Conservation (phyloP, 1,139 yeast genomes). For the Pichia norvegensis region DNA sequence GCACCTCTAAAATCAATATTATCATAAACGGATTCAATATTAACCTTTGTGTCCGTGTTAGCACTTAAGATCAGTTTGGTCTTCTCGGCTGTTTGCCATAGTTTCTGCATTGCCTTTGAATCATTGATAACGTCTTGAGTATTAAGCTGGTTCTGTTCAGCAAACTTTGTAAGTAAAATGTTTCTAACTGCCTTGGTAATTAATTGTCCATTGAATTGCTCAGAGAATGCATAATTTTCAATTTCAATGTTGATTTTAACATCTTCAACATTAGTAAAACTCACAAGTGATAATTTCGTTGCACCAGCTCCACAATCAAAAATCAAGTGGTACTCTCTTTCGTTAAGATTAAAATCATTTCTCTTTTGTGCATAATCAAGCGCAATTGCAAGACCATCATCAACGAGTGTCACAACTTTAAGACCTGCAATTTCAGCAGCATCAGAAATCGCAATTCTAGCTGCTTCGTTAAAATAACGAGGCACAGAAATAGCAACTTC, state of each 20-base stretch:
- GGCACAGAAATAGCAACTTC: slow-evolving; percentile 78
- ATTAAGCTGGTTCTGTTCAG: slow-evolving; percentile 24
- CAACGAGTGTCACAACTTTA: slow-evolving; percentile 59
- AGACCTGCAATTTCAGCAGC: slow-evolving; percentile 68
- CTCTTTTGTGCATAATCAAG: slow-evolving; percentile 59
- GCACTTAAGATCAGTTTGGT: slow-evolving; percentile 84
- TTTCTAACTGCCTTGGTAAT: slow-evolving; percentile 62
- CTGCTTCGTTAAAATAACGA: slow-evolving; percentile 54
- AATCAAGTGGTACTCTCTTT: slow-evolving; percentile 56
- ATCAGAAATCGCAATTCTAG: slow-evolving; percentile 66
- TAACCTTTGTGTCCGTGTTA: slow-evolving; percentile 64
- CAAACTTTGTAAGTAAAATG: slow-evolving; percentile 51
- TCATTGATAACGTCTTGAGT: slow-evolving; percentile 31
- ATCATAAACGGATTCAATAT: slow-evolving; percentile 60
- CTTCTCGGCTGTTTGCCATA: slow-evolving; percentile 79
- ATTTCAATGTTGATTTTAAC: slow-evolving; percentile 43
- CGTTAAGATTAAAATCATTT: slow-evolving; percentile 31
- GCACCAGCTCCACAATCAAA: slow-evolving; percentile 94
- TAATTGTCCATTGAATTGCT: slow-evolving; percentile 62
- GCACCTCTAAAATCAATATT: slow-evolving; percentile 65
- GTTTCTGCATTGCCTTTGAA: slow-evolving; percentile 55
- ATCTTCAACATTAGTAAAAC: slow-evolving; percentile 40
- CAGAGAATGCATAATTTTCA: slow-evolving; percentile 65
- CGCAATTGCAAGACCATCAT: slow-evolving; percentile 89
- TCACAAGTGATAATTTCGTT: slow-evolving; percentile 75